Base-by-base conservation (phyloP, 2,329 filamentous ascomycete species). In the Trichoderma hamatum region DNA sequence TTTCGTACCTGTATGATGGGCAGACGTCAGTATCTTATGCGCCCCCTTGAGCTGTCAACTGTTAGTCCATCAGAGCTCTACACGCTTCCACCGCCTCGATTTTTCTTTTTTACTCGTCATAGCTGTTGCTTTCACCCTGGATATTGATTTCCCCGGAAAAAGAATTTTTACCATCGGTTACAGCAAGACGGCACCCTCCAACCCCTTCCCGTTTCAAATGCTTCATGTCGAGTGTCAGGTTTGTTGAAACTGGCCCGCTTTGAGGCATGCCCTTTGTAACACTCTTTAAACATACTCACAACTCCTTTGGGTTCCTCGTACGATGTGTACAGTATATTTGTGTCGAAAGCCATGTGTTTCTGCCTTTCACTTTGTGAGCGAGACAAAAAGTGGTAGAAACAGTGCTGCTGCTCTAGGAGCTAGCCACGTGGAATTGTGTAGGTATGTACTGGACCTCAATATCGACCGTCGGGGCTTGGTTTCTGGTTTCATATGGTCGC, bases 181-280 rank as follows among this genome's bases (percentile, higher is more conserved):
- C 46, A 16, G 19, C 59, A 49, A 16, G 59, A 34, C n/a, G 34
- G 39, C 39, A 62, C 26, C 26, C 26, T 30, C 28, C 39, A 43
- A 43, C 19, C 28, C 52, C n/a, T 36, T 7, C 60, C 32, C 32
- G 24, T 30, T 26, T 55, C 61, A 55, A 55, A 5, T 43, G 61
- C 49, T 64, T 64, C 61, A 55, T 64, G 39, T 30, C 34, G 60
- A 63, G 60, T 52, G 21, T 64, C 61, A 39, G 24, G 32, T 64
- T 36, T 63, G 28, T 32, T 39, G 59, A 28, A 26, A 30, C 39
- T 32, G 60, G 21, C 21, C 46, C 32, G 30, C 46, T 28, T 21
- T 24, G 30, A 9, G 52, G 30, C 5, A 36, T 26, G 46, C 28
- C 59, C 39, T 49, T 11, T 14, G 30, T 10, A 36, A 9, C 60